These are phyloP conservation scores for Aspergillus diversus DNA, from an alignment of 495 filamentous ascomycete genomes.

Conservation along the genomic window DNA sequence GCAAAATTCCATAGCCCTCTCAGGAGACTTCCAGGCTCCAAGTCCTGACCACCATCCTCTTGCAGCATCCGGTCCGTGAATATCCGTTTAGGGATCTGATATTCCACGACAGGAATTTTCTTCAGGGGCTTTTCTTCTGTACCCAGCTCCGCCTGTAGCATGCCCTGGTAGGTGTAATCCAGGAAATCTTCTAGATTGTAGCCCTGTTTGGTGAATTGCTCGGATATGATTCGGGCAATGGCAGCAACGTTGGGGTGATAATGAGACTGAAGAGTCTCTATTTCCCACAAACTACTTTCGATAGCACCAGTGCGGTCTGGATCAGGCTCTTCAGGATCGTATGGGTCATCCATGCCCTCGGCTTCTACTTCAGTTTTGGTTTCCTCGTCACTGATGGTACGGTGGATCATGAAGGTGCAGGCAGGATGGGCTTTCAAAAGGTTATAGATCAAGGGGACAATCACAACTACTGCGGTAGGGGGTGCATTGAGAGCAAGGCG, in stretches of 20 bases:
- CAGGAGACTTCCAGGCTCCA: slow-evolving; percentile 42
- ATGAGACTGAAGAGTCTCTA: slow-evolving; percentile 85
- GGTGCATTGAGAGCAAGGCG: slow-evolving; percentile 82
- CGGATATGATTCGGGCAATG: slow-evolving; percentile 88
- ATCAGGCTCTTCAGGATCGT: slow-evolving; percentile 72
- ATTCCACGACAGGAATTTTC: slow-evolving; percentile 87
- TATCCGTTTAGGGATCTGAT: slow-evolving; percentile 88
- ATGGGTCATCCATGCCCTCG: slow-evolving; percentile 79
- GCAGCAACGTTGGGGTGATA: slow-evolving; percentile 98
- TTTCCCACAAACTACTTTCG: slow-evolving; percentile 94
- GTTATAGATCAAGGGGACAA: slow-evolving; percentile 95
- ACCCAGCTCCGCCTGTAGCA: slow-evolving; percentile 78
- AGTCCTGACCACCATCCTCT: slow-evolving; percentile 49
- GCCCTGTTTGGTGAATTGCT: slow-evolving; percentile 95
- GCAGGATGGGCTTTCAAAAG: slow-evolving; percentile 86
- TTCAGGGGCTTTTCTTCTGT: slow-evolving; percentile 70
- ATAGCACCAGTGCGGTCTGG: slow-evolving; percentile 85
- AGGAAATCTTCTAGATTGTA: slow-evolving; percentile 96
- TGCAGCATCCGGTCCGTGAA: slow-evolving; percentile 58
- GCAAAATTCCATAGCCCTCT: slow-evolving; percentile 47
- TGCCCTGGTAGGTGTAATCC: slow-evolving; percentile 89
- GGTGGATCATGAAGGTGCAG: slow-evolving; percentile 94
- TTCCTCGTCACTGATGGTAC: slow-evolving; percentile 63
- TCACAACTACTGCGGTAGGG: slow-evolving; percentile 81
- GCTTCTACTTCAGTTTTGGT: slow-evolving; percentile 58